Percentiles rank a stretch among this genome's conserved stretches.
Evolutionary conservation across 2,329 filamentous ascomycete species (phyloP).

Genomic region (Diaporthe sp.): DNA sequence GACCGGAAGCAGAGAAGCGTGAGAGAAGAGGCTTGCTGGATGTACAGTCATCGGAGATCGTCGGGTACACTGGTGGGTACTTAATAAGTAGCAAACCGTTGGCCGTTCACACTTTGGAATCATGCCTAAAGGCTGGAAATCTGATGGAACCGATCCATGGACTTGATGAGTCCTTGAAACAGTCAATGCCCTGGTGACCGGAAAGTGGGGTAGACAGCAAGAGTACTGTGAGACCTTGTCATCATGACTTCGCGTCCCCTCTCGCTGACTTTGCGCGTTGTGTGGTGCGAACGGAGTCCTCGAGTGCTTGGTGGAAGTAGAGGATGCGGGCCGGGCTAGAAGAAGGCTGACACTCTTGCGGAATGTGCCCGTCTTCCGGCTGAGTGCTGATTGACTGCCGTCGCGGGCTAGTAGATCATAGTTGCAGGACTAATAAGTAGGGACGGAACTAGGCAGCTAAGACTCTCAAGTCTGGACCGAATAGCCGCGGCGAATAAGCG

Average conservation of each 20-base stretch:
- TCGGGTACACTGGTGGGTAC: not conserved
- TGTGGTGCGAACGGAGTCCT: not conserved
- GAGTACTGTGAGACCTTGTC: not conserved
- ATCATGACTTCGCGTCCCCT: not conserved
- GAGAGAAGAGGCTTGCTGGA: not conserved
- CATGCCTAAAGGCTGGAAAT: not conserved
- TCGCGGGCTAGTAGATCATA: not conserved
- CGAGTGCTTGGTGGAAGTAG: not conserved
- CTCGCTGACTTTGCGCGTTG: not conserved
- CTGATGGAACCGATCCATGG: not conserved
- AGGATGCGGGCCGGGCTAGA: not conserved
- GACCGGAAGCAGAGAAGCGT: constrained; percentile 6
- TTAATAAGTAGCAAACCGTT: not conserved
- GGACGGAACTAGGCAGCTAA: not conserved
- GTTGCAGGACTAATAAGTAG: not conserved
- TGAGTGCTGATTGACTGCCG: not conserved
- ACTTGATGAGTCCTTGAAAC: not conserved
- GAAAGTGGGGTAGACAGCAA: not conserved
- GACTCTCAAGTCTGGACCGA: not conserved
- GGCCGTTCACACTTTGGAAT: not conserved
- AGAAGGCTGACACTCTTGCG: not conserved
- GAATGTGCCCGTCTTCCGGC: not conserved
- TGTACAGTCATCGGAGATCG: not conserved
- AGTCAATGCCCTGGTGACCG: not conserved
- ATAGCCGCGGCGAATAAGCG: constrained; percentile 38